Base-by-base conservation (phyloP, 805 yeast species). In the Saccharomycopsis sp. region DNA sequence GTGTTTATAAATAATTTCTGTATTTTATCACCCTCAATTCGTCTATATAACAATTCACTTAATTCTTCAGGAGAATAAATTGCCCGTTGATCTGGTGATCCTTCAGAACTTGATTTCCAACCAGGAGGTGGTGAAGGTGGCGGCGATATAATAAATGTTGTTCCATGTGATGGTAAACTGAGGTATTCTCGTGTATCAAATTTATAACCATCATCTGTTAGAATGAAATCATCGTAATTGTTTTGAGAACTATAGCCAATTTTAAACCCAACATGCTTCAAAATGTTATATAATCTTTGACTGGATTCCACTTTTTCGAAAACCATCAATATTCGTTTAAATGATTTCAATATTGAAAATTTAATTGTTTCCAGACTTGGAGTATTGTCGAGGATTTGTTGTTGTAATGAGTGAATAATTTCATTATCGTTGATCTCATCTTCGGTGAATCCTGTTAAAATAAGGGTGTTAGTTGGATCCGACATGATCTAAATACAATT, bases 381-480 rank as follows among this genome's bases (percentile, higher is more conserved):
- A 8, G 58, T 45, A 8, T 52, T 41, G 7, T 39, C 46, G 0
- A 59, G 42, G 6, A 61, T 52, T 22, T 56, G 54, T n/a, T 57
- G 51, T 19, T 61, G 63, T 1, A 61, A 44, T 2, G 40, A 24
- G 8, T 32, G 23, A 37, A 61, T 54, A 38, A 41, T 51, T 1
- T 32, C 43, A 3, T 40, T 43, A 43, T 54, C 51, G 2, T 52
- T 53, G 28, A 61, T 43, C 19, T 50, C 44, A 2, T 38, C 51
- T 1, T 35, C 27, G 3, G 40, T 13, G 7, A 61, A 31, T 0
- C 58, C 59, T 1, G 60, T 48, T 1, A 60, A 43, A 0, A 61
- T 54, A 26, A 60, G 45, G 1, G 64, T 59, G 41, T 60, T 60
- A 1, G 63, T 59, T 5, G 48, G 43, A 37, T 53, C 45, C 5